These are phyloP conservation scores for Mycena rosella DNA, from an alignment of 768 basidiomycete genomes.

Conservation along the genomic window DNA sequence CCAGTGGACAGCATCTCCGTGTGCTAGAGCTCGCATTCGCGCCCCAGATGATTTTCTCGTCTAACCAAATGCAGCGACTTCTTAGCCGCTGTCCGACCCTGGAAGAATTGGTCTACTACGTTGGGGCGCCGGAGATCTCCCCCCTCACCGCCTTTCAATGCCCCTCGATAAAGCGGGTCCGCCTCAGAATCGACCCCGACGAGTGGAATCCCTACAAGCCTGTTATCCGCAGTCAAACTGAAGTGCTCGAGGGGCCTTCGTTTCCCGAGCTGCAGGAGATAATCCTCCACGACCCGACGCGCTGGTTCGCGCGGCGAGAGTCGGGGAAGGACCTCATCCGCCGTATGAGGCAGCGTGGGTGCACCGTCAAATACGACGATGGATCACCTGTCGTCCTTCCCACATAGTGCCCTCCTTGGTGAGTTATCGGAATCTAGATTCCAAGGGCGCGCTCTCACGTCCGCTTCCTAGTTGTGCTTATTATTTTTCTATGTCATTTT, in stretches of 20 bases:
- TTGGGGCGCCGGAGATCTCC: conserved; percentile 28
- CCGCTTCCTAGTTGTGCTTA: no score
- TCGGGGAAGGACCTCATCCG: no score
- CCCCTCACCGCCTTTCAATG: background rate
- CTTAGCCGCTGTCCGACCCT: conserved; percentile 9
- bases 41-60: conserved; percentile 22
- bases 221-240: conserved; percentile 3
- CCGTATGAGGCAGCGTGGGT: no score
- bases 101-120: conserved; percentile 15
- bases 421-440: no score
- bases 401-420: no score
- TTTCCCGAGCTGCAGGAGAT: conserved; percentile 17
- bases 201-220: conserved; percentile 24
- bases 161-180: conserved; percentile 11
- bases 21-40: conserved; percentile 31
- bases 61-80: conserved; percentile 24
- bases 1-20: conserved; percentile 8
- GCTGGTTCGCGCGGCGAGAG: no score
- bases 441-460: no score
- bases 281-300: conserved; percentile 20
- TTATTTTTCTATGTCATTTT: no score
- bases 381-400: no score
- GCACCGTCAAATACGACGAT: no score
- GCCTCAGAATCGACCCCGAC: conserved; percentile 24
- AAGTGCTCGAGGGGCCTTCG: conserved; percentile 7